These are phyloP conservation scores for Pterocarpus santalinus DNA, from an alignment of 306 rosid genomes.

Conservation along the genomic window DNA sequence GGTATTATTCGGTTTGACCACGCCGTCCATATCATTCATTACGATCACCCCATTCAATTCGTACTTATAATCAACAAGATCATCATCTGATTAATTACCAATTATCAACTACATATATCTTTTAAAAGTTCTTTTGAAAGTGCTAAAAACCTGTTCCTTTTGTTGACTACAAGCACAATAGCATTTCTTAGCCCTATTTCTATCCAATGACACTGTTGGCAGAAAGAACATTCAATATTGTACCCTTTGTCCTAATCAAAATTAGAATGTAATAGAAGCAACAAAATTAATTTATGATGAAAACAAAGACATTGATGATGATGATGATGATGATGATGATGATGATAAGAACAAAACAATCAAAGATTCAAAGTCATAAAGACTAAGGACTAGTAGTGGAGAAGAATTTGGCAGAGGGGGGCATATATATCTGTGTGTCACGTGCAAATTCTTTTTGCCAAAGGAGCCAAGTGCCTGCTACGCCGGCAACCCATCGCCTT, in stretches of 20 bases:
- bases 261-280: background rate
- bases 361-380: background rate
- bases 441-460: slow-evolving; percentile 25
- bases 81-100: background rate
- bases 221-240: slow-evolving; percentile 18
- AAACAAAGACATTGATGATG: background rate
- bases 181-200: background rate
- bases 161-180: slow-evolving; percentile 7
- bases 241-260: slow-evolving; percentile 12
- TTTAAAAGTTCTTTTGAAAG: background rate
- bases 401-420: background rate
- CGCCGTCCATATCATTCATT: slow-evolving; percentile 12
- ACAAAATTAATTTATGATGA: slow-evolving; percentile 1
- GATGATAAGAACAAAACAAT: background rate
- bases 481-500: slow-evolving; percentile 32
- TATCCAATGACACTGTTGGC: background rate
- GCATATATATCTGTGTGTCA: background rate
- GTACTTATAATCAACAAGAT: slow-evolving; percentile 6
- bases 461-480: slow-evolving; percentile 12
- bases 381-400: background rate
- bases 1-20: slow-evolving; percentile 24
- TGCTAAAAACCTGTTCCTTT: background rate
- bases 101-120: background rate
- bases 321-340: background rate
- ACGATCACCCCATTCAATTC: background rate